Base-by-base conservation (phyloP, 2,329 filamentous ascomycete genomes). In the Ophiobolus disseminans region DNA sequence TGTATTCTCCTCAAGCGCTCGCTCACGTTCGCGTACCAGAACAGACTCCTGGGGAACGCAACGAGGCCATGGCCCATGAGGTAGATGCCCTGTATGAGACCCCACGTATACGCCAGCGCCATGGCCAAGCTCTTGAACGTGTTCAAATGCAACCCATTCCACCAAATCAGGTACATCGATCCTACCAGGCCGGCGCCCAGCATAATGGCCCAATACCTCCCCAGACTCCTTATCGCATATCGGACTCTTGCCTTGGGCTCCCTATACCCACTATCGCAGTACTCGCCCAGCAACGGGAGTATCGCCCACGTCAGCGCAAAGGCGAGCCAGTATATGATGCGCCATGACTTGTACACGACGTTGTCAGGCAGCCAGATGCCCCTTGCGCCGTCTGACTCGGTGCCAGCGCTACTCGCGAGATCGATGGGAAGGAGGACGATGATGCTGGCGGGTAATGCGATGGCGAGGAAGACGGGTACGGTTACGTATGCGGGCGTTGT, bases 1-100 rank as follows among this genome's bases (percentile, higher is more conserved):
- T 97, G 91, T 26, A 97, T 78, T 26, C 88, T 81, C 52, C 86
- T 86, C 37, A 99, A 74, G 46, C 87, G 83, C 39, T 84, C 85
- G 57, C 86, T 89, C 36, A 92, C 84, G 66, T 86, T 91, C 23
- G 91, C 88, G 66, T 90, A 88, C 50, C 88, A 85, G 64, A 94
- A 88, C 13, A 99, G 78, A 28, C 84, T 84, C 57, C 93, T 82
- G 1, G 94, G 94, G 48, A 99, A 89, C 1, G 92, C 89, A 23
- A 99, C 94, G 20, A 99, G 80, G 6, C 94, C 94, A 73, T 99
- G 94, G 5, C 94, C 94, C 93, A 99, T 97, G 31, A 99, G 81
- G 67, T 96, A 97, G 54, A 99, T 96, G 36, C 92, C 94, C 42
- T 97, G 80, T 4, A 93, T 81, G 62, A 99, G 77, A 63, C 92